Conservation (phyloP, 805 yeast species). For the Vanderwaltozyma tropicalis region DNA sequence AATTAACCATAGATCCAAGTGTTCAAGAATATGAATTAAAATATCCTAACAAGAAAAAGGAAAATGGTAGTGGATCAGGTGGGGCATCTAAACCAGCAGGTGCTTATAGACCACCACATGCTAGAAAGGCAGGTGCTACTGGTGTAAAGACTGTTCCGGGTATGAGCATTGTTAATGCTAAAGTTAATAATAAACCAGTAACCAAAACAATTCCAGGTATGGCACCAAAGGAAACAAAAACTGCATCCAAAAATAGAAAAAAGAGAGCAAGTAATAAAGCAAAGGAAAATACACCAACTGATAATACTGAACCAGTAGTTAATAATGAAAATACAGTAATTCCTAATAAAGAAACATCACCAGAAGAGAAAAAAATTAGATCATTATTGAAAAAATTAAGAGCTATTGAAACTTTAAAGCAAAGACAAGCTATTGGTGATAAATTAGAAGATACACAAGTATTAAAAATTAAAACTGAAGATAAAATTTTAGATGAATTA, state of each 20-base stretch:
- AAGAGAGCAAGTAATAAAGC: constrained; percentile 56
- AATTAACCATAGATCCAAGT: constrained; percentile 61
- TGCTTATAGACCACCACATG: constrained; percentile 96
- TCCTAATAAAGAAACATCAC: constrained; percentile 30
- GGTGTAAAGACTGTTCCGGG: constrained; percentile 36
- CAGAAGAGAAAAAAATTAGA: constrained; percentile 89
- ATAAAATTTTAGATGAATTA: constrained; percentile 66
- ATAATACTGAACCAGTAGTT: background rate
- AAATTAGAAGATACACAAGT: constrained; percentile 87
- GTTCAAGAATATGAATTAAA: constrained; percentile 45
- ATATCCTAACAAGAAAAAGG: constrained; percentile 26
- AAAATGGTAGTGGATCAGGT: constrained; percentile 9
- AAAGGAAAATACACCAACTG: constrained; percentile 9
- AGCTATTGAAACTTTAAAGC: constrained; percentile 86
- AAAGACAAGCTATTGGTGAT: constrained; percentile 75
- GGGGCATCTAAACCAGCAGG: constrained; percentile 58
- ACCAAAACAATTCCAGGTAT: constrained; percentile 34
- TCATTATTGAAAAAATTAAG: constrained; percentile 83
- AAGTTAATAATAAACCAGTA: constrained; percentile 21
- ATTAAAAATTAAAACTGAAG: constrained; percentile 80
- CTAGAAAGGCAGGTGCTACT: constrained; percentile 43
- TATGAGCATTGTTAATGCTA: constrained; percentile 29
- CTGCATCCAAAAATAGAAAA: constrained; percentile 66
- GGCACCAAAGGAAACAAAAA: constrained; percentile 47
- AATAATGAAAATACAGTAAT: constrained; percentile 3